These are phyloP conservation scores for Stagonosporopsis rhizophila DNA, from an alignment of 2,329 filamentous ascomycete genomes.

Conservation along the genomic window DNA sequence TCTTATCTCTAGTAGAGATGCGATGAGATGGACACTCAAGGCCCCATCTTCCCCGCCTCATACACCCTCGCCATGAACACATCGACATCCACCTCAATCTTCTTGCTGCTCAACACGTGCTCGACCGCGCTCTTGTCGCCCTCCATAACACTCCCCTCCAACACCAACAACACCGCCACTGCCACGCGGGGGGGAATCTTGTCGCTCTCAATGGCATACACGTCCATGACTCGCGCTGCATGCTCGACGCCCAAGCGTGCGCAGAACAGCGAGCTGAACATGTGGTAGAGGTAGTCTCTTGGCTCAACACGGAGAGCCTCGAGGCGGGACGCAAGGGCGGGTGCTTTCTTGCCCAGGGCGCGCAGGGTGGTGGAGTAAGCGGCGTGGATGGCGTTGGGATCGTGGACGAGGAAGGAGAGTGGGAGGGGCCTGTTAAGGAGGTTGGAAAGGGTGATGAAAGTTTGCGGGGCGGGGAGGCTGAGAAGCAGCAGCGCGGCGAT, in stretches of 20 bases:
- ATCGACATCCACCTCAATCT: conserved; percentile 31
- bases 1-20: too few relatives aligned
- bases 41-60: conserved; percentile 42
- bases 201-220: conserved; percentile 84
- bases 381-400: conserved; percentile 71
- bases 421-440: conserved; percentile 77
- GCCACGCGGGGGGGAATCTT: conserved; percentile 72
- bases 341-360: conserved; percentile 70
- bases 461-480: conserved; percentile 69
- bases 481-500: conserved; percentile 77
- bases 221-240: conserved; percentile 77
- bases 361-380: conserved; percentile 74
- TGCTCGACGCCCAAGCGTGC: conserved; percentile 71
- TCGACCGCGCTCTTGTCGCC: conserved; percentile 45
- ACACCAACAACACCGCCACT: conserved; percentile 66
- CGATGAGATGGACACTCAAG: too few relatives aligned
- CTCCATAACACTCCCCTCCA: conserved; percentile 55
- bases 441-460: conserved; percentile 78
- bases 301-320: conserved; percentile 53
- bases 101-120: conserved; percentile 22
- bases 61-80: conserved; percentile 45
- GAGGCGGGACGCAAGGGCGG: conserved; percentile 68
- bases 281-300: conserved; percentile 62
- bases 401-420: conserved; percentile 76
- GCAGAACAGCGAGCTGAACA: conserved; percentile 70